phyloP scores from a whole-genome alignment of 176 grass and related monocot species.

The Stipa capillata region DNA sequence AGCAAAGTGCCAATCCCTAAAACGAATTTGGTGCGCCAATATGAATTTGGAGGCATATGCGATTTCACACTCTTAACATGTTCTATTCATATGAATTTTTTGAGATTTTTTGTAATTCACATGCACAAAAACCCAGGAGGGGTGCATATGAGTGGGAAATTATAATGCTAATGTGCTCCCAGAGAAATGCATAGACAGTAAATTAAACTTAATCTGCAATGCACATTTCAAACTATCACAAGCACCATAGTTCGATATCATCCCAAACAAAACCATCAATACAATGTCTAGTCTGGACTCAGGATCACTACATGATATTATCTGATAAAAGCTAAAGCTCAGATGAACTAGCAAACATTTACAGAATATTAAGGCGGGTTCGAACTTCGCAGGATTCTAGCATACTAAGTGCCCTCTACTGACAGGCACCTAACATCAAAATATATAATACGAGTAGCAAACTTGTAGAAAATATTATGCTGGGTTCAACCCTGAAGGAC shows the following conservation, averaged over 20 bases:
- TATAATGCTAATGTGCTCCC: neutral
- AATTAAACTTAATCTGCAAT: too few species aligned
- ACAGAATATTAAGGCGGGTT: slow-evolving; percentile 21
- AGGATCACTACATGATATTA: slow-evolving; percentile 15
- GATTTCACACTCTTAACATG: too few species aligned
- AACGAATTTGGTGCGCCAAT: too few species aligned
- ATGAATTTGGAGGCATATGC: too few species aligned
- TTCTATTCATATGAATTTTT: too few species aligned
- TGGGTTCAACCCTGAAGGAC: neutral
- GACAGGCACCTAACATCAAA: too few species aligned
- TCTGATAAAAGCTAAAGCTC: neutral
- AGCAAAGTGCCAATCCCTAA: too few species aligned
- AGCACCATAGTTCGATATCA: slow-evolving; percentile 16
- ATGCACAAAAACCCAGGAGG: too few species aligned
- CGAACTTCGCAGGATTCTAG: neutral
- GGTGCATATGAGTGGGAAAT: too few species aligned
- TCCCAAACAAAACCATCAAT: slow-evolving; percentile 9
- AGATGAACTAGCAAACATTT: neutral
- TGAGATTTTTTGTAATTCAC: too few species aligned
- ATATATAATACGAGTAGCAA: too few species aligned
- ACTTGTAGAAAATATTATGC: too few species aligned
- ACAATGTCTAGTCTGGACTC: slow-evolving; percentile 12
- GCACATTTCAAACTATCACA: slow-evolving; percentile 3
- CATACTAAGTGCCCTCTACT: neutral
- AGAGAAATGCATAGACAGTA: neutral